Base-by-base conservation (phyloP, 129 eudicot species). In the Gnaphalium uliginosum region DNA sequence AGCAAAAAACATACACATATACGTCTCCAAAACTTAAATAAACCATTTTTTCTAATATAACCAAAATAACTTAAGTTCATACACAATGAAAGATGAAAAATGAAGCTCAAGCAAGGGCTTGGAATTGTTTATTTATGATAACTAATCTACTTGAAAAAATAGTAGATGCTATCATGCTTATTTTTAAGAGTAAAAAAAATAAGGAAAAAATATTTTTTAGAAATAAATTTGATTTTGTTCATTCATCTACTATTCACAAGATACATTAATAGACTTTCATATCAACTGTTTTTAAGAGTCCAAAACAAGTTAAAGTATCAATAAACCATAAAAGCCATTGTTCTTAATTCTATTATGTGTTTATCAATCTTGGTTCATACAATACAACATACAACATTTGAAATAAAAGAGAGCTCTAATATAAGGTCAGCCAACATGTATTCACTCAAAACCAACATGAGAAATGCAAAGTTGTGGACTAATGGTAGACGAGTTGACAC, bases 331-430 rank as follows among this genome's bases (percentile, higher is more conserved):
- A 59, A 59, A 59, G 30, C 32, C 6, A 4, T 46, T 22, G n/a
- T 26, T 5, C 29, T 23, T 4, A 59, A 59, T 59, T 59, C 65
- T 59, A 30, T 43, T 11, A 10, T 8, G 18, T 8, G 48, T 71
- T 71, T 0, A 53, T 53, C n/a, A 14, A 30, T 54, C 76, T 56
- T 54, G 50, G 50, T 62, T 10, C 63, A 60, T 69, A n/a, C n/a
- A n/a, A n/a, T n/a, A n/a, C n/a, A n/a, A n/a, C n/a, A n/a, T n/a
- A 60, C 76, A 69, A 29, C 67, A 66, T 53, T 23, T 11, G 17
- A 23, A 33, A 54, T 4, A 63, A n/a, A n/a, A 14, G 51, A 43
- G 1, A 43, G 18, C 51, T 13, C 51, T 13, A 4, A 14, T 43
- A 14, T 43, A 43, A 50, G 73, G 24, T 69, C 11, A 8, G 33